These are phyloP conservation scores for Actinidia polygama DNA, from an alignment of 179 eudicot genomes.

Conservation along the genomic window DNA sequence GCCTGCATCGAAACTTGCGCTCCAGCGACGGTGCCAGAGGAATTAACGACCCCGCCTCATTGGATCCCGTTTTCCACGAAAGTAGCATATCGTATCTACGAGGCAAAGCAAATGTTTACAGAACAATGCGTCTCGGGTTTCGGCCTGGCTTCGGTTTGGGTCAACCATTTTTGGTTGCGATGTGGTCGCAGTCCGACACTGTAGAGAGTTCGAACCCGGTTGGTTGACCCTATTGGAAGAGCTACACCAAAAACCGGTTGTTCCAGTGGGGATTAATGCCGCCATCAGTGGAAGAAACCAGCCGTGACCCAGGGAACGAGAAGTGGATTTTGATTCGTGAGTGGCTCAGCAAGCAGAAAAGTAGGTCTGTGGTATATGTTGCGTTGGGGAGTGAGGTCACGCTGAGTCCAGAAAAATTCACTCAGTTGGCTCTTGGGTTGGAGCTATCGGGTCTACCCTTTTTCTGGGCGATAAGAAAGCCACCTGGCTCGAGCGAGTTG, in stretches of 20 bases:
- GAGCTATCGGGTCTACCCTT: conserved; percentile 31
- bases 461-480: conserved; percentile 28
- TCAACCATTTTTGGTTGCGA: conserved; percentile 28
- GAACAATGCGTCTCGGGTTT: conserved; percentile 26
- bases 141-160: conserved; percentile 20
- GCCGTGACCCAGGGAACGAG: not conserved
- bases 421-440: conserved; percentile 30
- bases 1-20: not conserved
- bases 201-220: conserved; percentile 40
- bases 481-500: not conserved
- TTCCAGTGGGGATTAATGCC: conserved; percentile 44
- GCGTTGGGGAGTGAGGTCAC: conserved; percentile 18
- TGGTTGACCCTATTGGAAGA: conserved; percentile 31
- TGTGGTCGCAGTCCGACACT: conserved; percentile 25
- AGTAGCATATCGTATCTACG: conserved; percentile 27
- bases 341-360: conserved; percentile 26
- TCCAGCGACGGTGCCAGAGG: not conserved
- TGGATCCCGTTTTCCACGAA: conserved; percentile 29
- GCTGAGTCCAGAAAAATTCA: conserved; percentile 13
- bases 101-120: conserved; percentile 21
- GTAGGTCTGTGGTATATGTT: not conserved
- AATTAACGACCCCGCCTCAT: conserved; percentile 4
- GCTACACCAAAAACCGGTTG: conserved; percentile 33
- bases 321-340: conserved; percentile 24
- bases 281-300: conserved; percentile 13